Percentiles rank a stretch among this genome's conserved stretches.
Conservation (phyloP, 1,139 yeast species). For the Hyphopichia fennica region DNA sequence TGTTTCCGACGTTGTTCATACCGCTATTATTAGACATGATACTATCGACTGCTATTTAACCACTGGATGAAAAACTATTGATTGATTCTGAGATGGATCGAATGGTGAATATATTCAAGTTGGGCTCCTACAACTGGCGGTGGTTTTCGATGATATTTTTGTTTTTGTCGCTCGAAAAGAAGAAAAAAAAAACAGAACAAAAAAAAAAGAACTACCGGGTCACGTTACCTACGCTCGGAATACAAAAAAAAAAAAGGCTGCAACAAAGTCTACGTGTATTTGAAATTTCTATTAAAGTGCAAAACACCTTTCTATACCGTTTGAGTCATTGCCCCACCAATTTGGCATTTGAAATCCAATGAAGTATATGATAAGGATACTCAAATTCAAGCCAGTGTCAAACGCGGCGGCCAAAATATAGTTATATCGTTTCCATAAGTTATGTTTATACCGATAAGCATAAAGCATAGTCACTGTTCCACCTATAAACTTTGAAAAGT, state of each 20-base stretch:
- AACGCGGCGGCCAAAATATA: slow-evolving; percentile 51
- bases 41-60: not conserved
- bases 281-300: slow-evolving; percentile 12
- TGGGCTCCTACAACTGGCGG: too few species aligned
- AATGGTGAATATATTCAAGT: too few species aligned
- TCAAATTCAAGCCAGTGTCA: slow-evolving; percentile 49
- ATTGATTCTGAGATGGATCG: not conserved
- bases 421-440: slow-evolving; percentile 43
- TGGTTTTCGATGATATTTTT: too few species aligned
- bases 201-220: too few species aligned
- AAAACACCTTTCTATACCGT: slow-evolving; percentile 46
- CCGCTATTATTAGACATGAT: not conserved
- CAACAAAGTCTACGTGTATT: too few species aligned
- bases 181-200: too few species aligned
- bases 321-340: slow-evolving; percentile 52
- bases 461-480: slow-evolving; percentile 50
- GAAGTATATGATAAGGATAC: slow-evolving; percentile 37
- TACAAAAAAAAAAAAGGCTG: too few species aligned
- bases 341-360: slow-evolving; percentile 36
- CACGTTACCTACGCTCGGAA: too few species aligned
- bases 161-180: too few species aligned
- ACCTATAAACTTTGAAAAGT: slow-evolving; percentile 45
- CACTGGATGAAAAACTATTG: not conserved
- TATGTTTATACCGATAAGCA: slow-evolving; percentile 35
- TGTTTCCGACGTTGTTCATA: not conserved